These are phyloP conservation scores for Apocynum venetum DNA, from an alignment of 257 asterid species.

Conservation along the genomic window DNA sequence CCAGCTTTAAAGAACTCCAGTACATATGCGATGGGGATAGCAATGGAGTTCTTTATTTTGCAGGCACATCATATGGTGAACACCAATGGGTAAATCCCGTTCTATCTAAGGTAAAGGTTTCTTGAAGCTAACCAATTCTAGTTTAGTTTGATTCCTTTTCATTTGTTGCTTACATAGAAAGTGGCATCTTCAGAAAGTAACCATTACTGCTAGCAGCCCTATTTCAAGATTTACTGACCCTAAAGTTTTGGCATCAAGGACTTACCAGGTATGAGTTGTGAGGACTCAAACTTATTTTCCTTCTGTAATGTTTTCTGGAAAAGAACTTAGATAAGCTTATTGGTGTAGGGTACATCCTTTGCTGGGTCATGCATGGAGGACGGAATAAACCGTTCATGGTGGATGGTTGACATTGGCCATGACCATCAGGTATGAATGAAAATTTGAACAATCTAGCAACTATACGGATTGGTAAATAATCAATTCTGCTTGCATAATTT, in stretches of 20 bases:
- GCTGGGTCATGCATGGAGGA: conserved; percentile 83
- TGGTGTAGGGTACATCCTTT: conserved; percentile 73
- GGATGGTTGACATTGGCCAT: conserved; percentile 91
- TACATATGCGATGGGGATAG: conserved; percentile 92
- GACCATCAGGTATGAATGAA: conserved; percentile 70
- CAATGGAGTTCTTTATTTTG: conserved; percentile 85
- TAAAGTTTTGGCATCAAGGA: conserved; percentile 87
- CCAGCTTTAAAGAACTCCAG: conserved; percentile 91
- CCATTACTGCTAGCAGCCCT: conserved; percentile 82
- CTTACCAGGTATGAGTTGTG: conserved; percentile 57
- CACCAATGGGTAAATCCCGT: conserved; percentile 98
- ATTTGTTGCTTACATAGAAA: neutral
- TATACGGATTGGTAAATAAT: neutral
- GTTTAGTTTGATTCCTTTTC: conserved; percentile 7
- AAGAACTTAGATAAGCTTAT: conserved; percentile 5
- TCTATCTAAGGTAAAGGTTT: conserved; percentile 61
- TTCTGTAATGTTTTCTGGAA: conserved; percentile 8
- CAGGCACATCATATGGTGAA: conserved; percentile 91
- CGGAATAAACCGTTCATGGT: conserved; percentile 71
- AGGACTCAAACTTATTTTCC: neutral
- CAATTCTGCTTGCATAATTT: neutral
- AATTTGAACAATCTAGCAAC: neutral
- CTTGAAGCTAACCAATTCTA: conserved; percentile 5
- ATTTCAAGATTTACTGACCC: conserved; percentile 91
- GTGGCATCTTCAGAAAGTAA: conserved; percentile 53